phyloP scores from a whole-genome alignment of 176 grass and related monocot species.

The Aegilops sharonensis region DNA sequence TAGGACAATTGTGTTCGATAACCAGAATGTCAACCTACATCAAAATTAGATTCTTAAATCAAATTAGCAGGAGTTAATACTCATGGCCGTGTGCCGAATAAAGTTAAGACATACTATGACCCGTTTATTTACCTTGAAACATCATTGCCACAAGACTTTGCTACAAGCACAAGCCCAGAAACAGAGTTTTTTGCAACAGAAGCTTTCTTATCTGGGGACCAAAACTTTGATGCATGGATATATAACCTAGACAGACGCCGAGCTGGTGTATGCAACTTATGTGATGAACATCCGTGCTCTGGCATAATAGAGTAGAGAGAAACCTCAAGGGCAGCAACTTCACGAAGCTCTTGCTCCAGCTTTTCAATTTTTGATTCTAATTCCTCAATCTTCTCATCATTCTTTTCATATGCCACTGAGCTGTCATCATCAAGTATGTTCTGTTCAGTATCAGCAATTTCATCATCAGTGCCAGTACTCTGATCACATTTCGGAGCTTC shows the following conservation, averaged over 20 bases:
- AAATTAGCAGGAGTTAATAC: conserved; percentile 16
- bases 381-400: conserved; percentile 38
- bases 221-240: conserved; percentile 81
- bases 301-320: conserved; percentile 74
- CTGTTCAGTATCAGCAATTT: conserved; percentile 67
- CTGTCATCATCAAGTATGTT: conserved; percentile 43
- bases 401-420: conserved; percentile 49
- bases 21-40: conserved; percentile 93
- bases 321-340: conserved; percentile 85
- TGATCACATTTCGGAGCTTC: conserved; percentile 81
- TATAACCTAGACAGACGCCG: conserved; percentile 74
- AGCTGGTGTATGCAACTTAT: conserved; percentile 89
- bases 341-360: conserved; percentile 68
- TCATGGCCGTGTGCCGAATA: conserved; percentile 2
- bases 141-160: conserved; percentile 84
- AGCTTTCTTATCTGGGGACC: conserved; percentile 62
- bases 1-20: conserved; percentile 81
- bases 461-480: conserved; percentile 81
- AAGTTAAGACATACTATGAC: not conserved
- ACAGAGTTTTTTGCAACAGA: conserved; percentile 62
- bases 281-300: conserved; percentile 77
- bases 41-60: conserved; percentile 27
- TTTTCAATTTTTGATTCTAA: conserved; percentile 59
- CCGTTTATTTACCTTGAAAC: conserved; percentile 72
- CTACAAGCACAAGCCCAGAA: conserved; percentile 78